Evolutionary conservation across 169 alveolate genomes (phyloP).

Genomic region (Theileria luwenshuni): DNA sequence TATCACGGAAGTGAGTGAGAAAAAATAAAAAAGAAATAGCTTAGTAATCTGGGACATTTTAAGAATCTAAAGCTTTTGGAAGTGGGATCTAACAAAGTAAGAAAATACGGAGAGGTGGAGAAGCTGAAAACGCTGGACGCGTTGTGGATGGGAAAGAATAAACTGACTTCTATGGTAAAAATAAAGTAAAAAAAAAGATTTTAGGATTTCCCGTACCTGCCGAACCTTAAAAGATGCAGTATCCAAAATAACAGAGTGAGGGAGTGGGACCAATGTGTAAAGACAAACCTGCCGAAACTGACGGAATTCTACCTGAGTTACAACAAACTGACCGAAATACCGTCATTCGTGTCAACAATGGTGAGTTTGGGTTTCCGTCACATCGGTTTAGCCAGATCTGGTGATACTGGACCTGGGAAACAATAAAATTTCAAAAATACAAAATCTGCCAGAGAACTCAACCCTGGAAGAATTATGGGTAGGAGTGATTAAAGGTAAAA

Average conservation of each 20-base stretch:
- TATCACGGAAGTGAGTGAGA: constrained; percentile 68
- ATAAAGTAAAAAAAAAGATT: constrained; percentile 9
- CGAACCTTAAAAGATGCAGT: constrained; percentile 74
- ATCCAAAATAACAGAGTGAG: constrained; percentile 79
- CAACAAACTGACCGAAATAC: constrained; percentile 69
- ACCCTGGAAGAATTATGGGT: constrained; percentile 81
- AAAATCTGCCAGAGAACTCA: constrained; percentile 57
- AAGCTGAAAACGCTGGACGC: constrained; percentile 73
- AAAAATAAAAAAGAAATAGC: constrained; percentile 22
- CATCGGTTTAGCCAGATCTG: constrained; percentile 16
- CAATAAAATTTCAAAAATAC: constrained; percentile 68
- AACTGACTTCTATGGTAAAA: constrained; percentile 71
- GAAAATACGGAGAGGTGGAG: constrained; percentile 78
- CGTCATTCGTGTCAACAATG: constrained; percentile 38
- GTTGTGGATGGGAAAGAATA: constrained; percentile 88
- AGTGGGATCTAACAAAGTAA: constrained; percentile 84
- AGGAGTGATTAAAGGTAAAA: background rate
- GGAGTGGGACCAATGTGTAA: constrained; percentile 71
- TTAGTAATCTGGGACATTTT: constrained; percentile 67
- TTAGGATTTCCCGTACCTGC: constrained; percentile 64
- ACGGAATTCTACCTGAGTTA: constrained; percentile 79
- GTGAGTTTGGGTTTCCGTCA: constrained; percentile 17
- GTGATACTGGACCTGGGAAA: constrained; percentile 79
- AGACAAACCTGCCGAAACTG: constrained; percentile 56
- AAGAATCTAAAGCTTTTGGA: constrained; percentile 78